Conservation (phyloP, 2,329 filamentous ascomycete genomes). For the Talaromyces sp. region DNA sequence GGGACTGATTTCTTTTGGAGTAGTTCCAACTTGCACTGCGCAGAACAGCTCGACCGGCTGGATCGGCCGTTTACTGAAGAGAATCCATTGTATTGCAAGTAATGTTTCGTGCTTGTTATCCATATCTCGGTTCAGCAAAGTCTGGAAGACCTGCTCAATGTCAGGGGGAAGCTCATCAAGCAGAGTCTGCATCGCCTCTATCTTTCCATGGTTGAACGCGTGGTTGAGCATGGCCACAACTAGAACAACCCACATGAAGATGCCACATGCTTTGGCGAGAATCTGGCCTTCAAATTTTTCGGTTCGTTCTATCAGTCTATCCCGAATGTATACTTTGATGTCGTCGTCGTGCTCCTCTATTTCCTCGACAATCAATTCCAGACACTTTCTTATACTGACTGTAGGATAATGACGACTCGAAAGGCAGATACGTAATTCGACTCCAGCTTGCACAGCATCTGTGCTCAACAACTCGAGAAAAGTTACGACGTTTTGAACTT, state of each 20-base stretch:
- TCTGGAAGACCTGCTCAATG: not conserved
- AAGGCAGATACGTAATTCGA: not conserved
- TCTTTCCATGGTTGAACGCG: constrained; percentile 29
- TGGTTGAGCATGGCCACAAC: constrained; percentile 41
- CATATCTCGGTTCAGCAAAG: not conserved
- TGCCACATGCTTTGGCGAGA: constrained; percentile 27
- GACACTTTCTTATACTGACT: not conserved
- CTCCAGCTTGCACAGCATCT: not conserved
- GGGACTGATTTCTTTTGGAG: not conserved
- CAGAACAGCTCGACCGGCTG: not conserved
- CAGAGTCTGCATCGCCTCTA: constrained; percentile 23
- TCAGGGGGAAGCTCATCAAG: constrained; percentile 22
- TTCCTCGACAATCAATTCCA: not conserved
- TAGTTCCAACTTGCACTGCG: constrained; percentile 19
- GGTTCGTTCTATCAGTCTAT: not conserved
- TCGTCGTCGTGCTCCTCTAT: not conserved
- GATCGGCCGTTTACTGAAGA: not conserved
- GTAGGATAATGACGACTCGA: not conserved
- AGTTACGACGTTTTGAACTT: not conserved
- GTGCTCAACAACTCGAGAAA: not conserved
- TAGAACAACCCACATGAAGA: constrained; percentile 46
- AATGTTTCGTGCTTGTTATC: not conserved
- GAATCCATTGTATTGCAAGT: not conserved
- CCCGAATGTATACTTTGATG: not conserved
- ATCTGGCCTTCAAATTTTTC: not conserved